Evolutionary conservation across 1,139 yeast species (phyloP).

Genomic region (Pichia sp.): DNA sequence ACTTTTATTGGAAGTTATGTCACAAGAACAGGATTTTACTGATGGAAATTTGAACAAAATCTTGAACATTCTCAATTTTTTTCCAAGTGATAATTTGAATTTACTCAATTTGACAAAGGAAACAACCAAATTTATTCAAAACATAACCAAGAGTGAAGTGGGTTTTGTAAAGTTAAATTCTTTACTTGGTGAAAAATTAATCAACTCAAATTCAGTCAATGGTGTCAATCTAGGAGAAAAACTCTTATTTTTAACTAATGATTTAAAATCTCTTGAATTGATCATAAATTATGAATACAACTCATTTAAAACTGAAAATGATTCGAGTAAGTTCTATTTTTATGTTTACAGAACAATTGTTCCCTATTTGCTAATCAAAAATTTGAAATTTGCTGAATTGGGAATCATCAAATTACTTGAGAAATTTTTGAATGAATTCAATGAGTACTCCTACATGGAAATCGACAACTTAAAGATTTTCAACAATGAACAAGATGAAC

Average conservation of each 20-base stretch:
- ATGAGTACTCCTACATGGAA: slow-evolving; percentile 4
- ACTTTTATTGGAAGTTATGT: slow-evolving; percentile 64
- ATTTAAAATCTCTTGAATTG: slow-evolving; percentile 16
- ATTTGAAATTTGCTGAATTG: slow-evolving; percentile 20
- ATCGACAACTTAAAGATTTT: slow-evolving; percentile 13
- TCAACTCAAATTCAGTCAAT: slow-evolving; percentile 22
- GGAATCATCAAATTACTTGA: slow-evolving; percentile 14
- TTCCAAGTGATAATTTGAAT: slow-evolving; percentile 61
- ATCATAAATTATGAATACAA: slow-evolving; percentile 20
- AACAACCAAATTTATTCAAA: slow-evolving; percentile 56
- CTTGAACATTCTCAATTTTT: slow-evolving; percentile 34
- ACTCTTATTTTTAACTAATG: slow-evolving; percentile 19
- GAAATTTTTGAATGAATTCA: slow-evolving; percentile 8
- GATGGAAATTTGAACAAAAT: slow-evolving; percentile 21
- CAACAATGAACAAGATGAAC: slow-evolving; percentile 5
- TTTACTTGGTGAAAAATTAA: slow-evolving; percentile 60
- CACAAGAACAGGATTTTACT: slow-evolving; percentile 32
- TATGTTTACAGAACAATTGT: slow-evolving; percentile 22
- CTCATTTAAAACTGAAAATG: slow-evolving; percentile 15
- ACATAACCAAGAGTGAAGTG: slow-evolving; percentile 38
- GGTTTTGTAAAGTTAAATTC: slow-evolving; percentile 77
- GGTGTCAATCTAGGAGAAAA: slow-evolving; percentile 20
- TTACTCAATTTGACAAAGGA: slow-evolving; percentile 59
- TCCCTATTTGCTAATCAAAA: slow-evolving; percentile 22
- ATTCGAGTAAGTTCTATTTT: slow-evolving; percentile 14